These are phyloP conservation scores for Curvularia sp. DNA, from an alignment of 2,329 filamentous ascomycete genomes.

Conservation along the genomic window DNA sequence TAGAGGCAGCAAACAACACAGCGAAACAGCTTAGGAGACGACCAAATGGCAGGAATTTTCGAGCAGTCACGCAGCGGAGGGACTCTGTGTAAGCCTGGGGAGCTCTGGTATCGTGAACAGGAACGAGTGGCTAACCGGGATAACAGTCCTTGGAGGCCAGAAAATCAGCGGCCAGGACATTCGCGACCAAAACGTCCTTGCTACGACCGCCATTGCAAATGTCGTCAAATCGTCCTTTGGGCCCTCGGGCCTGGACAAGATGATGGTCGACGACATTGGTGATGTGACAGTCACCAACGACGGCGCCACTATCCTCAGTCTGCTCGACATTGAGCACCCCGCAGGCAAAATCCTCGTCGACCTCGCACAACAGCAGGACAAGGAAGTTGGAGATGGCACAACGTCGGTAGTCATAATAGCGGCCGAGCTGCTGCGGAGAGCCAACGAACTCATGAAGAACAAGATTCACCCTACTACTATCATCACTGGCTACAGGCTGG, in stretches of 20 bases:
- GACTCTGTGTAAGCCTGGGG: conserved; percentile 74
- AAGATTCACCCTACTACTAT: conserved; percentile 99
- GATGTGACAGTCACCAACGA: conserved; percentile 99
- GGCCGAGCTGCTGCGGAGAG: conserved; percentile 88
- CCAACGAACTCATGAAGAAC: conserved; percentile 99
- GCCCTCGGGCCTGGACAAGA: conserved; percentile 96
- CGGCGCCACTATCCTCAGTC: conserved; percentile 91
- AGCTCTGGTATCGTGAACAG: conserved; percentile 1
- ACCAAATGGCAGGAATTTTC: conserved; percentile 89
- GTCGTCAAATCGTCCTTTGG: conserved; percentile 99
- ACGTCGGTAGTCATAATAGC: conserved; percentile 98
- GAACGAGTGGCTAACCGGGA: conserved; percentile 30
- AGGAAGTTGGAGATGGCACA: conserved; percentile 97
- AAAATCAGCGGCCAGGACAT: conserved; percentile 98
- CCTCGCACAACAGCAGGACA: conserved; percentile 96
- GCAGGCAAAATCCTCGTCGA: conserved; percentile 98
- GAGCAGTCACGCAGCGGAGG: conserved; percentile 91
- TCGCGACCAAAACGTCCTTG: conserved; percentile 95
- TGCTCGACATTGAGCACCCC: conserved; percentile 96
- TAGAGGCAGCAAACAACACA: conserved; percentile 40
- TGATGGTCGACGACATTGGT: conserved; percentile 99
- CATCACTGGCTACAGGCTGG: conserved; percentile 96
- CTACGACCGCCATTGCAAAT: conserved; percentile 97
- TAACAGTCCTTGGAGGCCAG: conserved; percentile 82
- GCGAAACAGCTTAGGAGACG: conserved; percentile 37